phyloP scores from a whole-genome alignment of 2,329 filamentous ascomycete species.

The Fusarium poae region DNA sequence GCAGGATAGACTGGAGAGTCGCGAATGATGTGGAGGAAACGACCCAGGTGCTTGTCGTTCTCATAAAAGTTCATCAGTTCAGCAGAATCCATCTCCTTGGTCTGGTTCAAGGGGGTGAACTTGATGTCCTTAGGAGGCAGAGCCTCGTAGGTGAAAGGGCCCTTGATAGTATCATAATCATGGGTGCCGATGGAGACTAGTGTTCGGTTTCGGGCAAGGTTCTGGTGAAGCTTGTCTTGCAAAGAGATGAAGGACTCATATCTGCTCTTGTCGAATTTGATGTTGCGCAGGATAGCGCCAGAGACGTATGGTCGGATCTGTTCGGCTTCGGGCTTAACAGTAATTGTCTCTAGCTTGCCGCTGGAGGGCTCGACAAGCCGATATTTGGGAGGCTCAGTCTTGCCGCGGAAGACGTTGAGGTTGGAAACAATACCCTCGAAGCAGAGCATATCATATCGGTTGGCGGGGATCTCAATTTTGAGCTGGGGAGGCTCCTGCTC shows the following conservation, averaged over 20 bases:
- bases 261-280: slow-evolving; percentile 90
- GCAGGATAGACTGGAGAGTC: slow-evolving; percentile 96
- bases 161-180: slow-evolving; percentile 91
- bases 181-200: slow-evolving; percentile 98
- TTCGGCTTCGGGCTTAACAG: slow-evolving; percentile 79
- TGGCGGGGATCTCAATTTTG: slow-evolving; percentile 98
- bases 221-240: slow-evolving; percentile 98
- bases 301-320: slow-evolving; percentile 89
- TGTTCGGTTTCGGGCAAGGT: slow-evolving; percentile 91
- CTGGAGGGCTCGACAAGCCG: slow-evolving; percentile 77
- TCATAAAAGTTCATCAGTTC: slow-evolving; percentile 97
- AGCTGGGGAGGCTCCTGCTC: slow-evolving; percentile 90
- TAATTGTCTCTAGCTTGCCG: slow-evolving; percentile 83
- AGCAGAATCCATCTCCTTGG: slow-evolving; percentile 85
- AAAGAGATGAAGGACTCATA: slow-evolving; percentile 98
- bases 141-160: slow-evolving; percentile 97
- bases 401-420: slow-evolving; percentile 93
- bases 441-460: slow-evolving; percentile 94
- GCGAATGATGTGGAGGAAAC: slow-evolving; percentile 92
- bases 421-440: slow-evolving; percentile 97
- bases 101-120: slow-evolving; percentile 92
- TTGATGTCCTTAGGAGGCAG: slow-evolving; percentile 90
- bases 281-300: slow-evolving; percentile 87
- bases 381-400: slow-evolving; percentile 82
- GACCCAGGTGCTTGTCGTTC: slow-evolving; percentile 90